Base-by-base conservation (phyloP, 2,329 filamentous ascomycete genomes). In the Colletotrichum godetiae region DNA sequence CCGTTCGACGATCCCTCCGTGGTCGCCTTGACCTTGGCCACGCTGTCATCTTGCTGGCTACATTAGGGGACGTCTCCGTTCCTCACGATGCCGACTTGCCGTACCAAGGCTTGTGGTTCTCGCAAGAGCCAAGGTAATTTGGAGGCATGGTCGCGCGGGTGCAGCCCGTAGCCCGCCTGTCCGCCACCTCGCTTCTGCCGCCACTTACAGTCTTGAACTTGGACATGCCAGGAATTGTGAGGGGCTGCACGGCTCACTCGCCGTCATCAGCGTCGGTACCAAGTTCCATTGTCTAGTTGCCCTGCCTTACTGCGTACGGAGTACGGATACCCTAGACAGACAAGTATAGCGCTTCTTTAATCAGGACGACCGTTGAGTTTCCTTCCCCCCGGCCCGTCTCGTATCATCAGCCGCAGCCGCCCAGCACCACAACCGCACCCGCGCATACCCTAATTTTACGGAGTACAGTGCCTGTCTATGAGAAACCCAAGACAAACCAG, bases 71-170 rank as follows among this genome's bases (percentile, higher is more conserved):
- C 58, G 55, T 24, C 12, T 29, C 58, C 65, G 37, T 63, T 63
- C 60, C 70, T 70, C 70, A 62, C 22, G 59, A 68, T 65, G 70
- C 70, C 70, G 70, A 65, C 70, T 73, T 70, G 67, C 67, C 70
- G 67, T 73, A 73, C 67, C 70, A 73, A 73, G 70, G 27, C 59
- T 65, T 70, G 46, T 46, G 42, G 35, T 69, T 64, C 19, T 65
- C 37, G 31, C 57, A 13, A 63, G 55, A 55, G 67, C 60, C 53
- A 64, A 71, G 46, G 19, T 42, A 61, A 52, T 59, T 29, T 31
- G 33, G 7, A 24, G 59, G 52, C n/a, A 37, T 49, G 35, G 37
- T 49, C 58, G 46, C 60, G 56, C 66, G 19, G 42, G 42, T 59
- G 63, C 57, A 62, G 68, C 55, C 55, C 63, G 37, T 64, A 62